Conservation (phyloP, 1,284 basidiomycete species). For the Cutaneotrichosporon sp. region DNA sequence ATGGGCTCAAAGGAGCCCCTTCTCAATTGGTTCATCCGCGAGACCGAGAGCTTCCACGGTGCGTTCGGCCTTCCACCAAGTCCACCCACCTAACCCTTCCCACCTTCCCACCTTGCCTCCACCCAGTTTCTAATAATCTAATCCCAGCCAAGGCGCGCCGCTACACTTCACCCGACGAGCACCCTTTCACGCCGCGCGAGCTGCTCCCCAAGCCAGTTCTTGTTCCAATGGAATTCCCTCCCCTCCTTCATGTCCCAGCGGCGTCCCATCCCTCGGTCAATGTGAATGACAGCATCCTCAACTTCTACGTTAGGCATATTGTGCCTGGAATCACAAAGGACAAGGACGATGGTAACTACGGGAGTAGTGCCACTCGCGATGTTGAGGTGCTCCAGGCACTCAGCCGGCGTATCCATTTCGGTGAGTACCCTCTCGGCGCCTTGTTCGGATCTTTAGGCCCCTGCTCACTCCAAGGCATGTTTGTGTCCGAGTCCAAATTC, state of each 20-base stretch:
- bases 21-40: conserved; percentile 96
- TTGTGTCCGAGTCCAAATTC: conserved; percentile 98
- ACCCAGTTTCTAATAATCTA: background rate
- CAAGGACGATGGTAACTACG: conserved; percentile 59
- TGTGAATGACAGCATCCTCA: conserved; percentile 78
- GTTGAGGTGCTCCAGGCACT: conserved; percentile 92
- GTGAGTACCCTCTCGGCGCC: conserved; percentile 56
- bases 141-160: conserved; percentile 80
- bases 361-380: conserved; percentile 89
- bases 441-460: background rate
- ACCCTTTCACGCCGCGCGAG: conserved; percentile 79
- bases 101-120: background rate
- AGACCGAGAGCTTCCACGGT: conserved; percentile 94
- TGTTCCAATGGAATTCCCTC: conserved; percentile 69
- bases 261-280: conserved; percentile 75
- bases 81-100: background rate
- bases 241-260: conserved; percentile 61
- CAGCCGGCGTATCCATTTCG: conserved; percentile 95
- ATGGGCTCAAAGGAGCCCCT: conserved; percentile 77
- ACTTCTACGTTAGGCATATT: conserved; percentile 79
- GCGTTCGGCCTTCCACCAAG: conserved; percentile 41
- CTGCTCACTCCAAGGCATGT: conserved; percentile 71
- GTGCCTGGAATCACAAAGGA: conserved; percentile 68
- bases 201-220: conserved; percentile 81
- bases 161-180: conserved; percentile 81